Evolutionary conservation across 306 rosid genomes (phyloP), one percentile per base, ranked within the genome.

Genomic region (Alnus rubra): DNA sequence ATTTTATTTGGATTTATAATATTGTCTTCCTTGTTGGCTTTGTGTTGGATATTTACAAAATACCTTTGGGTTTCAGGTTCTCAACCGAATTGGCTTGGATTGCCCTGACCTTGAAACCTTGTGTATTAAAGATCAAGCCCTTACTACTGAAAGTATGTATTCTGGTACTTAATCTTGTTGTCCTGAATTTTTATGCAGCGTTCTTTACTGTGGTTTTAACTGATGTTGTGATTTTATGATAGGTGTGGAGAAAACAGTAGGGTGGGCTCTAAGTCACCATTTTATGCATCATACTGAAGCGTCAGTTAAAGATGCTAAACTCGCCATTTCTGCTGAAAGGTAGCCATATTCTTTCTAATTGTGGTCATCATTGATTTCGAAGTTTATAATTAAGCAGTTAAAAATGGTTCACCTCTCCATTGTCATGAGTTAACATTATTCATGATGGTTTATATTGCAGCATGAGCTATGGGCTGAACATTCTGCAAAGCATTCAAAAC

Each of bases 221-320:
- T 79, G 77, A 78, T 67, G 71, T 31, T 33, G 35, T 56, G 49
- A 4, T 70, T 13, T 31, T 44, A 68, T 45, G 31, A 45, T 81
- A 94, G 98, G 82, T 80, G 98, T 91, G 76, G 97, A 94, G 82
- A 94, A 91, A 86, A 80, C 88, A 37, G 82, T 89, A 18, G 97
- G 98, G 47, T 94, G 98, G 98, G 97, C 97, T 58, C 62, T 94
- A 83, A 92, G 97, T 88, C 63, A 86, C 76, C 93, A 88, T 72
- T 88, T 82, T 75, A 90, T 91, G 97, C 89, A 88, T 81, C 85
- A 74, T 58, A 54, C 87, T 45, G 91, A 89, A 62, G 86, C 80
- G 59, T 76, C 85, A 53, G 83, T 79, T 35, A 75, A 86, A 84
- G 94, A 90, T 47, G 84, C 84, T 42, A 92, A 90, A 85, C 94